Percentiles rank a stretch among this genome's conserved stretches.
Conservation (phyloP, 2,329 filamentous ascomycete species). For the Pyrenophora tritici-repentis region DNA sequence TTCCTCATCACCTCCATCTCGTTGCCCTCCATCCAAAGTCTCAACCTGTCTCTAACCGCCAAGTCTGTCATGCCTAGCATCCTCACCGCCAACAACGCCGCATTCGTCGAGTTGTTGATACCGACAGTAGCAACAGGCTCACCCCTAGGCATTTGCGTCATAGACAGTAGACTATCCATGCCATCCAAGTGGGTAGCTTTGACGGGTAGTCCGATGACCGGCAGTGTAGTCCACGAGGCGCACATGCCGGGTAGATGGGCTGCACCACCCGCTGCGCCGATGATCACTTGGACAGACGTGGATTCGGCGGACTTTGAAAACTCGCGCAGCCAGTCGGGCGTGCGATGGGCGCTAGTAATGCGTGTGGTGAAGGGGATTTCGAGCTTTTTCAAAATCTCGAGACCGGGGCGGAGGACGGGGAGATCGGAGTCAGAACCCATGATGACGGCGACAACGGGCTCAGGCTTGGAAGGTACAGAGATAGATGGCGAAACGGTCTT, state of each 20-base stretch:
- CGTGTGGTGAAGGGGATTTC: constrained; percentile 72
- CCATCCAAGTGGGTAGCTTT: constrained; percentile 57
- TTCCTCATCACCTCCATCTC: constrained; percentile 68
- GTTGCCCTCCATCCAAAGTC: constrained; percentile 66
- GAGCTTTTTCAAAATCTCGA: constrained; percentile 71
- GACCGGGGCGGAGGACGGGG: constrained; percentile 66
- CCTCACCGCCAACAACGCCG: constrained; percentile 53
- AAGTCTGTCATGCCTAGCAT: constrained; percentile 55
- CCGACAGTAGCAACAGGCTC: constrained; percentile 51
- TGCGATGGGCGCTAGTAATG: constrained; percentile 74
- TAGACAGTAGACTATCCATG: constrained; percentile 56
- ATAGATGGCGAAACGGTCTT: constrained; percentile 34
- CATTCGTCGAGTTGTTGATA: constrained; percentile 55
- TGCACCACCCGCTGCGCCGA: constrained; percentile 56
- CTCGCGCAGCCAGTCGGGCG: constrained; percentile 54
- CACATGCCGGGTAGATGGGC: constrained; percentile 60
- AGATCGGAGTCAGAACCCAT: constrained; percentile 86
- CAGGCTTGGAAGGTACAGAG: constrained; percentile 12
- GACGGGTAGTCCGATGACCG: constrained; percentile 58
- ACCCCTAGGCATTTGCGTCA: constrained; percentile 58
- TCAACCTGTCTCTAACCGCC: constrained; percentile 62
- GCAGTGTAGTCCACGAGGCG: constrained; percentile 55
- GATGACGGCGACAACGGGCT: constrained; percentile 72
- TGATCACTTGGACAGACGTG: constrained; percentile 52
- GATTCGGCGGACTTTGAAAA: constrained; percentile 50